phyloP scores from a whole-genome alignment of 2,329 filamentous ascomycete genomes.

The Claviceps capensis region DNA sequence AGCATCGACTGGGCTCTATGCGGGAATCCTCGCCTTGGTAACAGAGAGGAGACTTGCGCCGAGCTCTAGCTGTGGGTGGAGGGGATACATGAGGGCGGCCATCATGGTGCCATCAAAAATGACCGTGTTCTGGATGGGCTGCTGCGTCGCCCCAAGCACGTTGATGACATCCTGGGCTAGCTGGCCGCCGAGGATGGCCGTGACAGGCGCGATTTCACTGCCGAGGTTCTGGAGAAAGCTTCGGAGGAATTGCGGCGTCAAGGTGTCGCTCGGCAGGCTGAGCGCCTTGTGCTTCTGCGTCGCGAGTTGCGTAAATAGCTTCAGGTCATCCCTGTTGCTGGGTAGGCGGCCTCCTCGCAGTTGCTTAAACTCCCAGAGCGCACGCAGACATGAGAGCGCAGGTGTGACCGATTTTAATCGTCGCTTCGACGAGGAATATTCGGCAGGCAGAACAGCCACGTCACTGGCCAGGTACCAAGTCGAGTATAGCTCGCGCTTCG shows the following conservation, averaged over 20 bases:
- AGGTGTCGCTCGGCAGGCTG: constrained; percentile 51
- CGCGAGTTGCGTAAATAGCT: constrained; percentile 63
- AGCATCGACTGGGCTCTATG: background rate
- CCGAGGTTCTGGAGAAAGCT: constrained; percentile 79
- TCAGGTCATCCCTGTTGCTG: constrained; percentile 50
- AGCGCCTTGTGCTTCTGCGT: constrained; percentile 67
- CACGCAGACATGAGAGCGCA: constrained; percentile 71
- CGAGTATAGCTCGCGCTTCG: constrained; percentile 81
- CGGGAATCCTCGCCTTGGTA: background rate
- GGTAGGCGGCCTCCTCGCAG: constrained; percentile 39
- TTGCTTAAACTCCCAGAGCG: constrained; percentile 70
- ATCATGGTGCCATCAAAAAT: constrained; percentile 79
- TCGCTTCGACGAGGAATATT: constrained; percentile 53
- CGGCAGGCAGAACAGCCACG: constrained; percentile 54
- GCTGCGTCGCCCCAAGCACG: constrained; percentile 77
- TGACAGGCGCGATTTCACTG: constrained; percentile 72
- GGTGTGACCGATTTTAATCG: constrained; percentile 68
- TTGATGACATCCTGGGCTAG: constrained; percentile 96
- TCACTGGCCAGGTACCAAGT: constrained; percentile 75
- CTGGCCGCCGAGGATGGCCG: constrained; percentile 78
- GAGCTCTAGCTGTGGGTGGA: constrained; percentile 55
- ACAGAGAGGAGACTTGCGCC: constrained; percentile 33
- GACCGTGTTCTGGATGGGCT: constrained; percentile 90
- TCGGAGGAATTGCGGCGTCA: constrained; percentile 59
- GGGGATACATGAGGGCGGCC: constrained; percentile 64